Percentiles rank a stretch among this genome's conserved stretches.
These are phyloP conservation scores for Phallus indusiatus DNA, from an alignment of 768 basidiomycete species.

Conservation along the genomic window DNA sequence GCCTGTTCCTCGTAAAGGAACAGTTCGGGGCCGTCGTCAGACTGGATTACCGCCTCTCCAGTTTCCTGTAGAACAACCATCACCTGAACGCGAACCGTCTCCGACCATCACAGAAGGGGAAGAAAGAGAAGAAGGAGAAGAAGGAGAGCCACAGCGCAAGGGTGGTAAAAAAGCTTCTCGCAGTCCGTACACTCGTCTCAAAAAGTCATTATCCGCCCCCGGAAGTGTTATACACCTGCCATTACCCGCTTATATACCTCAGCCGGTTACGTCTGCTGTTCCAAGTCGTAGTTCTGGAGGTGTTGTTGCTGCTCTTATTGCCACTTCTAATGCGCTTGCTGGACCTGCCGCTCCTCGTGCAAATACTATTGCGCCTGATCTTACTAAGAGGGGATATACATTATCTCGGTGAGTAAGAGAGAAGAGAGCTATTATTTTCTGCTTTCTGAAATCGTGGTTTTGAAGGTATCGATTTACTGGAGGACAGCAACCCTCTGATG, in stretches of 20 bases:
- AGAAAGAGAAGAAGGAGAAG: too few species aligned
- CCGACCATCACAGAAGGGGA: too few species aligned
- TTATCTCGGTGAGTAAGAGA: constrained; percentile 35
- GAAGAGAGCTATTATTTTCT: constrained; percentile 16
- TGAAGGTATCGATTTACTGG: background rate
- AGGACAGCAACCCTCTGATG: background rate
- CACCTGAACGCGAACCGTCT: too few species aligned
- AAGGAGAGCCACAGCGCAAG: too few species aligned
- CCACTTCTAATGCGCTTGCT: constrained; percentile 54
- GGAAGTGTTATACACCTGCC: background rate
- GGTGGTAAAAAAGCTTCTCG: background rate
- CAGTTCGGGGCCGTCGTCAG: background rate
- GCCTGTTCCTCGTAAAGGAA: background rate
- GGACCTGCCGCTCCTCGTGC: constrained; percentile 49
- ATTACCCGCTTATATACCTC: background rate
- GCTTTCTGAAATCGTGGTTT: background rate
- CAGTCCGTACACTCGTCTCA: background rate
- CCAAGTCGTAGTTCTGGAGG: constrained; percentile 41
- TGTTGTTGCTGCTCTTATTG: constrained; percentile 63
- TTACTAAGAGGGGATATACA: constrained; percentile 55
- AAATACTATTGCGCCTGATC: constrained; percentile 44
- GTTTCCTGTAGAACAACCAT: too few species aligned
- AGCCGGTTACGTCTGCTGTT: constrained; percentile 10
- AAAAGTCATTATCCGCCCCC: background rate
- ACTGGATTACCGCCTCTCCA: background rate